phyloP scores from a whole-genome alignment of 257 asterid genomes.

The Oldenlandia corymbosa region DNA sequence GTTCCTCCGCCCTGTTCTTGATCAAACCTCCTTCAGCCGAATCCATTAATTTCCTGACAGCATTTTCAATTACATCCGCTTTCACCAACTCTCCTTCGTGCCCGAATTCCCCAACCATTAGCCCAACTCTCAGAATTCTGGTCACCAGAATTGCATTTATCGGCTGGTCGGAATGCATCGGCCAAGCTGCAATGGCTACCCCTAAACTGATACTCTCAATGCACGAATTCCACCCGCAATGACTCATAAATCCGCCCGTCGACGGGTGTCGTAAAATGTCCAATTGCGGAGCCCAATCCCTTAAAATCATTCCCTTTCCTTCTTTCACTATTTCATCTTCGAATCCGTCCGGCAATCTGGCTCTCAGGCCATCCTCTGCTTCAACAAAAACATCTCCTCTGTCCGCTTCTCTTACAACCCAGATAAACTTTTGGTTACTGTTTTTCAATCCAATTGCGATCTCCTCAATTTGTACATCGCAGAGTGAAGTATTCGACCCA shows the following conservation, averaged over 20 bases:
- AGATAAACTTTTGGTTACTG: constrained; percentile 8
- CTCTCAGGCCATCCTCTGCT: constrained; percentile 14
- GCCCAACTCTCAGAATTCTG: constrained; percentile 13
- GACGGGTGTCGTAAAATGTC: constrained; percentile 19
- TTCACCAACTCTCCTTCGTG: constrained; percentile 17
- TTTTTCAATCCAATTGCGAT: constrained; percentile 15
- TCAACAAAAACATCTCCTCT: constrained; percentile 11
- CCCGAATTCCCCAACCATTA: constrained; percentile 16
- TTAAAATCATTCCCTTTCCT: constrained; percentile 7
- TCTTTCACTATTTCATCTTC: constrained; percentile 14
- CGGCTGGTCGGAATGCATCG: constrained; percentile 28
- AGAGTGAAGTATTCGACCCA: constrained; percentile 10
- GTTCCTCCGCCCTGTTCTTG: constrained; percentile 20
- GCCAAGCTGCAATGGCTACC: constrained; percentile 27
- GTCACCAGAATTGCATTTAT: constrained; percentile 14
- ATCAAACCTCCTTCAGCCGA: constrained; percentile 23
- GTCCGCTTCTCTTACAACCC: constrained; percentile 26
- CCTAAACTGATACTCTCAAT: constrained; percentile 26
- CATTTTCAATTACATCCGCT: constrained; percentile 17
- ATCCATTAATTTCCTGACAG: constrained; percentile 22
- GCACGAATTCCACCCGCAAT: constrained; percentile 28
- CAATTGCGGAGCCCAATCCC: constrained; percentile 29
- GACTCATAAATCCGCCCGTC: constrained; percentile 28
- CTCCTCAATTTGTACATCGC: constrained; percentile 5
- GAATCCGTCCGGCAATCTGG: constrained; percentile 9